These are phyloP conservation scores for Ochetophila trinervis DNA, from an alignment of 306 rosid species.

Conservation along the genomic window DNA sequence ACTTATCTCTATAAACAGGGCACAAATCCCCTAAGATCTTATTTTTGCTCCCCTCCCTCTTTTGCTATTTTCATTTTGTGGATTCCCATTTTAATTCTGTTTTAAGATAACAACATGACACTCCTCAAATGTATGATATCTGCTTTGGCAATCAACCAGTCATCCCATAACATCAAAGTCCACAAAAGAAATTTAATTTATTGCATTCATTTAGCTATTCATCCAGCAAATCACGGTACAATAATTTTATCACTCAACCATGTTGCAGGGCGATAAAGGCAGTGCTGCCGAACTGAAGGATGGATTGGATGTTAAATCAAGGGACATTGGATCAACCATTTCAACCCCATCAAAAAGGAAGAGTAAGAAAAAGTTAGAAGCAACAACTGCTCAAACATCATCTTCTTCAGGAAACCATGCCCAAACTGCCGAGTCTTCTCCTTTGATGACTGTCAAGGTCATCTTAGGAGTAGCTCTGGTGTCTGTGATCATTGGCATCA, in stretches of 20 bases:
- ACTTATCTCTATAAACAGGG: too few relatives aligned
- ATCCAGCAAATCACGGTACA: background rate
- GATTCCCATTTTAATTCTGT: background rate
- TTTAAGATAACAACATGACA: background rate
- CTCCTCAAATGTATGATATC: background rate
- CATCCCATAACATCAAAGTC: background rate
- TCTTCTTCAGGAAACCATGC: slow-evolving; percentile 40
- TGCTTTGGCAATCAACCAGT: background rate
- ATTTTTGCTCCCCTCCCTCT: too few relatives aligned
- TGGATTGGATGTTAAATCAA: slow-evolving; percentile 65
- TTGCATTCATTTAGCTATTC: background rate
- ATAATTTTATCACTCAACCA: slow-evolving; percentile 19
- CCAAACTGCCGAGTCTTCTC: slow-evolving; percentile 47
- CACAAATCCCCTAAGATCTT: too few relatives aligned
- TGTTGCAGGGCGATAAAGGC: slow-evolving; percentile 54
- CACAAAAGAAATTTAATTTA: background rate
- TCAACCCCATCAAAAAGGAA: slow-evolving; percentile 69
- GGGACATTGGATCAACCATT: slow-evolving; percentile 69
- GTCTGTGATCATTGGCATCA: slow-evolving; percentile 67
- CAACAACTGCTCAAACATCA: slow-evolving; percentile 49
- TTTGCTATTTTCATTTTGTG: too few relatives aligned
- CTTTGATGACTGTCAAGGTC: slow-evolving; percentile 47
- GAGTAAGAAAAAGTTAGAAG: slow-evolving; percentile 76
- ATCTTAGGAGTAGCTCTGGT: slow-evolving; percentile 68
- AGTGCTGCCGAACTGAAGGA: slow-evolving; percentile 35